Conservation (phyloP, 2,329 filamentous ascomycete species). For the Chalaropsis thielavioides region DNA sequence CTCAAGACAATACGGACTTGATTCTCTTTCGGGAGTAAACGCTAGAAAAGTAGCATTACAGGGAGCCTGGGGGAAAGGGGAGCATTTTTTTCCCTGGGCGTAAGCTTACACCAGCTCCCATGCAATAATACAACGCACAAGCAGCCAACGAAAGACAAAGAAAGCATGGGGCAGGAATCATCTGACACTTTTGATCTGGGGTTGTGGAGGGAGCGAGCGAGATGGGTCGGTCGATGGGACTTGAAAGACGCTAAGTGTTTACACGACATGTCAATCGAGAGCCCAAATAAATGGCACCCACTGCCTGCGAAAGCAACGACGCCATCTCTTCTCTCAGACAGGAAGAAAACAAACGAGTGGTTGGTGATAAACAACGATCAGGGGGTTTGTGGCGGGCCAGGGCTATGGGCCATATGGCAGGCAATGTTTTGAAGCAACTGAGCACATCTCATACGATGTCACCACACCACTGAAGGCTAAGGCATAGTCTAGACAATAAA, state of each 20-base stretch:
- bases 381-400: not conserved
- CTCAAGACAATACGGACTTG: not conserved
- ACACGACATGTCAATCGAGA: constrained; percentile 1
- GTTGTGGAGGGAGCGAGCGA: not conserved
- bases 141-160: not conserved
- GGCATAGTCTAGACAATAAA: not conserved
- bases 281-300: not conserved
- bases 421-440: not conserved
- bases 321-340: no score
- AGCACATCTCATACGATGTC: not conserved
- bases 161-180: not conserved
- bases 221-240: no score
- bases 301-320: not conserved
- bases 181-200: constrained; percentile 4
- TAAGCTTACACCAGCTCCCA: not conserved
- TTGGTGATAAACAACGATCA: not conserved
- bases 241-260: not conserved
- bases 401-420: not conserved
- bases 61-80: not conserved
- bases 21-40: not conserved
- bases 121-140: not conserved
- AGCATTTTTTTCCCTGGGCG: not conserved
- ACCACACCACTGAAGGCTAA: not conserved
- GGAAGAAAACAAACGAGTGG: not conserved
- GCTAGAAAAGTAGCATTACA: not conserved